These are phyloP conservation scores for Alternaria tenuissima DNA, from an alignment of 2,329 filamentous ascomycete species.

Conservation along the genomic window DNA sequence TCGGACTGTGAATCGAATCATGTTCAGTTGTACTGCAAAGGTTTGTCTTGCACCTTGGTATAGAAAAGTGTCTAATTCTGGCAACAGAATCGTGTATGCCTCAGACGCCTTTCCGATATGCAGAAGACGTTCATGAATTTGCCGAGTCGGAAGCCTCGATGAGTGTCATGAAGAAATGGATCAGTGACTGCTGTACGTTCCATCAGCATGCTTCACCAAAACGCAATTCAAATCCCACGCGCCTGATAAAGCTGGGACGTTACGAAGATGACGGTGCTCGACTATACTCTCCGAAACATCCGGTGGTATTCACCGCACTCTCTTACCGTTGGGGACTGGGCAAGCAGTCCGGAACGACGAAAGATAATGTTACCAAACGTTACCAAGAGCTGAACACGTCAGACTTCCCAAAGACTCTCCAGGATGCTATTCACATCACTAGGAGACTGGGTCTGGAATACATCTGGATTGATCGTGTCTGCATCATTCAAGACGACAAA, in stretches of 20 bases:
- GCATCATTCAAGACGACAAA: background rate
- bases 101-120: too few species aligned
- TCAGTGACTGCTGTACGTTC: background rate
- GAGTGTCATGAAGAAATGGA: too few species aligned
- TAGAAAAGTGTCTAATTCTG: too few species aligned
- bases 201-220: background rate
- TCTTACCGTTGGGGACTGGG: background rate
- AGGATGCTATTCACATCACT: background rate
- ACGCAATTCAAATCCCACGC: background rate
- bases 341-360: background rate
- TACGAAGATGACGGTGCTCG: fast-evolving
- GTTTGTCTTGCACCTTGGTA: too few species aligned
- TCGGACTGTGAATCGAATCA: too few species aligned
- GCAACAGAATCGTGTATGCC: too few species aligned
- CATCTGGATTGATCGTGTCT: background rate
- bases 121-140: too few species aligned
- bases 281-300: background rate
- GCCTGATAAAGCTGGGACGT: background rate
- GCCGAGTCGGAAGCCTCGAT: too few species aligned
- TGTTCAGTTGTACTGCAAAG: too few species aligned
- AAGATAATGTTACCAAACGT: fast-evolving
- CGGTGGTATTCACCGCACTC: background rate
- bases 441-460: background rate
- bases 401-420: background rate
- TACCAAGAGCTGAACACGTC: fast-evolving